These are phyloP conservation scores for Cyclotella sp. DNA, from an alignment of 108 stramenopile genomes.

Conservation along the genomic window DNA sequence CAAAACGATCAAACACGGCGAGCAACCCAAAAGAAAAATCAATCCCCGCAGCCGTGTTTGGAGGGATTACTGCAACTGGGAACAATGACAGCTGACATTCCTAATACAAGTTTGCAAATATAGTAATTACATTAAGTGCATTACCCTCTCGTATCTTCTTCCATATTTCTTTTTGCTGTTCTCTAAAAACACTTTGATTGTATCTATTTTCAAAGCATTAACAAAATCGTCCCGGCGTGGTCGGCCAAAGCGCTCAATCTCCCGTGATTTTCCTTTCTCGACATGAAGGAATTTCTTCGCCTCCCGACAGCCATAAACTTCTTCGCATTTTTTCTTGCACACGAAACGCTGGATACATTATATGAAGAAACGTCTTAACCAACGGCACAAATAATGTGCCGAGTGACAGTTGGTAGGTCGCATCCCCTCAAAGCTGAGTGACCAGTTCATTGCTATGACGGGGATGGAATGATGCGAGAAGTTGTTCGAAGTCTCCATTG, in stretches of 20 bases:
- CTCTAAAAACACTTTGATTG: slow-evolving; percentile 6
- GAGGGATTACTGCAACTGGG: slow-evolving; percentile 58
- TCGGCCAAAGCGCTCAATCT: slow-evolving; percentile 19
- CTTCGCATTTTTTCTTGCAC: slow-evolving; percentile 51
- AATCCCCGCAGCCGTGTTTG: slow-evolving; percentile 81
- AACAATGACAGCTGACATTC: slow-evolving; percentile 18
- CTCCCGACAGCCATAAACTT: slow-evolving; percentile 27
- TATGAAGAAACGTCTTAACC: slow-evolving; percentile 25
- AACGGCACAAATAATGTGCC: slow-evolving; percentile 22
- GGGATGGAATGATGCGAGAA: slow-evolving; percentile 39
- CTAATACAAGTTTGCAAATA: neutral
- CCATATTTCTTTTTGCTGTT: slow-evolving; percentile 2
- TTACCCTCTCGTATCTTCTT: neutral
- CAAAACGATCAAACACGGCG: neutral
- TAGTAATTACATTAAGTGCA: neutral
- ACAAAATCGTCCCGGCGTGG: slow-evolving; percentile 37
- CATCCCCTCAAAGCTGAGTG: slow-evolving; percentile 24
- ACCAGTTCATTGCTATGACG: slow-evolving; percentile 31
- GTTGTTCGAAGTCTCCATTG: slow-evolving; percentile 33
- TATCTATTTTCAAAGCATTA: slow-evolving; percentile 17
- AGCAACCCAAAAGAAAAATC: slow-evolving; percentile 62
- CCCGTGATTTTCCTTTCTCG: slow-evolving; percentile 19
- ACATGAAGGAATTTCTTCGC: slow-evolving; percentile 22
- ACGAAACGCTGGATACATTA: slow-evolving; percentile 50
- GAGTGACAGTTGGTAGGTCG: slow-evolving; percentile 40